Evolutionary conservation across 306 rosid species (phyloP), one percentile per base, ranked within the genome.

Genomic region (Spatholobus suberectus): DNA sequence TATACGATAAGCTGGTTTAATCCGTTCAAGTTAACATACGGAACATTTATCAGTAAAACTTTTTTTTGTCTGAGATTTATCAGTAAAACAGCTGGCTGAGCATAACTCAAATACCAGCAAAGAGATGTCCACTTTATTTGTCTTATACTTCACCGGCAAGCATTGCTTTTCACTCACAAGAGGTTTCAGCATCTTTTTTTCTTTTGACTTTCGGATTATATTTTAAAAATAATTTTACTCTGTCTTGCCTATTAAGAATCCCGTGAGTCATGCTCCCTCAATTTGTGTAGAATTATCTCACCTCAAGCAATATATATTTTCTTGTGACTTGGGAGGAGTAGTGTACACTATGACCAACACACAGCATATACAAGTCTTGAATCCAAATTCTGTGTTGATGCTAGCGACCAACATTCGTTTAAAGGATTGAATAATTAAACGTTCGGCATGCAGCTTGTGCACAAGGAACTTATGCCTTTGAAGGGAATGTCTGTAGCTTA

Each of bases 391-490:
- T 43, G 14, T 34, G 62, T 29, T 44, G 55, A 29, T 76, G 29
- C n/a, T 7, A 18, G 18, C 5, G 7, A 57, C 52, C 27, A 75
- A 38, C 57, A 41, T 76, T 24, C 24, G 27, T 41, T 23, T 10
- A 75, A 24, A 55, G 49, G 57, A 70, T 44, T 6, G 8, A 43
- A 69, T 20, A 70, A 70, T 21, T 11, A 23, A 7, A 21, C 17
- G 23, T 0, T 32, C 3, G 14, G 4, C 43, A 24, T 58, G 70
- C 41, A 58, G 29, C 58, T 23, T 55, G 10, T 76, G 57, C 54
- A 23, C 20, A 79, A 26, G 70, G 81, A 82, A 54, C 66, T 43
- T 43, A 21, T 76, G 66, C 73, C 55, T 83, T 66, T 20, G 26
- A 37, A 46, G 34, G 52, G 79, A 77, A 63, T 38, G 34, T 44